Conservation (phyloP, 208 protist species). For the Plasmodiophora brassicae region DNA sequence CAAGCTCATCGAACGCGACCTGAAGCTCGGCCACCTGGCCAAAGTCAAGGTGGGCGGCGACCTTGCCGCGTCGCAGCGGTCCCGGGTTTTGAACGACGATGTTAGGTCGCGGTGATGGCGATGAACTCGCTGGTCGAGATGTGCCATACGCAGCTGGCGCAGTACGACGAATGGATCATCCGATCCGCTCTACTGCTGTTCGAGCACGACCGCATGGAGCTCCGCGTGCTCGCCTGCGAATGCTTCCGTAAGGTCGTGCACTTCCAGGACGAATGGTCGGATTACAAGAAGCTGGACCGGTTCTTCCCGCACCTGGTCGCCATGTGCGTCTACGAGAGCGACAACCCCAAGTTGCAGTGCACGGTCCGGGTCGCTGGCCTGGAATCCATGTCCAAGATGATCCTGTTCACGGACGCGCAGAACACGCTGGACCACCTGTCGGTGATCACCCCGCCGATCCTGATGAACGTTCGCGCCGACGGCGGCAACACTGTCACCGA, state of each 20-base stretch:
- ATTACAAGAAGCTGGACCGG: background rate
- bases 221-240: background rate
- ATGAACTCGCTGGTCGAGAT: background rate
- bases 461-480: no score
- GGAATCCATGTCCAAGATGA: constrained; percentile 18
- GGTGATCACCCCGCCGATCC: background rate
- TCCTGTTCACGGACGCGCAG: background rate
- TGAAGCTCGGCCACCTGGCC: background rate
- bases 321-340: background rate
- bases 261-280: constrained; percentile 28
- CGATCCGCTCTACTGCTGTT: background rate
- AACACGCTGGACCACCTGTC: constrained; percentile 6
- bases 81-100: no score
- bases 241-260: background rate
- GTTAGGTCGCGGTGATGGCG: background rate
- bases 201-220: background rate
- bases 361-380: background rate
- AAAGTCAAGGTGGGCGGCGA: no score
- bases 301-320: background rate
- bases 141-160: constrained; percentile 12
- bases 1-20: background rate
- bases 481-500: no score
- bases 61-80: no score
- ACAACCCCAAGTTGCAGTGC: background rate
- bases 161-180: constrained; percentile 9